Evolutionary conservation across 768 basidiomycete species (phyloP).

Genomic region (Agrocybe praecox): DNA sequence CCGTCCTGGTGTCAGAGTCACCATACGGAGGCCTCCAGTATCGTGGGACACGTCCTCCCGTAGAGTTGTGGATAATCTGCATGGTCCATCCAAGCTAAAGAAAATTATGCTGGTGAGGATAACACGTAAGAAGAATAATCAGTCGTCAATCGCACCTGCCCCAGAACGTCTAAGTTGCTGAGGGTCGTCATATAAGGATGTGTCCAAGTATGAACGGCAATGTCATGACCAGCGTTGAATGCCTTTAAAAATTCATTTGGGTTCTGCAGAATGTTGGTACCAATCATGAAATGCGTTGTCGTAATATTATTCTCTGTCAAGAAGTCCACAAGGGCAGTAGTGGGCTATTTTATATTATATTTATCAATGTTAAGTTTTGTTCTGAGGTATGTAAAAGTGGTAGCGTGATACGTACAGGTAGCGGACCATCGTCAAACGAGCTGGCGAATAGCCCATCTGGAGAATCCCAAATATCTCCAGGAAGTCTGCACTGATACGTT

Average conservation of each 20-base stretch:
- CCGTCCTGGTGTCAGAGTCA: constrained; percentile 81
- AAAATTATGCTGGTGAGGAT: no score
- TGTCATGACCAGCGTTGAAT: constrained; percentile 46
- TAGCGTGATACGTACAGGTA: constrained; percentile 31
- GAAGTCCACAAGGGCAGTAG: constrained; percentile 61
- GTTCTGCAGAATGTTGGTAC: constrained; percentile 67
- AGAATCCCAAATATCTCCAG: constrained; percentile 75
- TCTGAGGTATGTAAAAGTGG: no score
- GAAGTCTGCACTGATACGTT: constrained; percentile 64
- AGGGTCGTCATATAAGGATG: constrained; percentile 85
- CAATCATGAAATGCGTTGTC: constrained; percentile 93
- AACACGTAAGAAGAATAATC: no score
- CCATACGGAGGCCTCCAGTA: constrained; percentile 92
- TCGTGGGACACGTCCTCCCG: constrained; percentile 66
- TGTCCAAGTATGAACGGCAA: constrained; percentile 66
- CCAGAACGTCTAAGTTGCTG: constrained; percentile 67
- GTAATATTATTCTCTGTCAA: constrained; percentile 60
- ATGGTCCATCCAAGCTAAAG: constrained; percentile 73
- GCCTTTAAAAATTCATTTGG: constrained; percentile 57
- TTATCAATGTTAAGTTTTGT: no score
- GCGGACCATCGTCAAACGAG: constrained; percentile 84
- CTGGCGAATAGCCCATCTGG: constrained; percentile 68
- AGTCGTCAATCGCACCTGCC: constrained; percentile 28
- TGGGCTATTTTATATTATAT: constrained; percentile 38
- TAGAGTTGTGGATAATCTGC: constrained; percentile 77